phyloP scores from a whole-genome alignment of 371 early-diverging fungal species.

The Blakeslea trispora region DNA sequence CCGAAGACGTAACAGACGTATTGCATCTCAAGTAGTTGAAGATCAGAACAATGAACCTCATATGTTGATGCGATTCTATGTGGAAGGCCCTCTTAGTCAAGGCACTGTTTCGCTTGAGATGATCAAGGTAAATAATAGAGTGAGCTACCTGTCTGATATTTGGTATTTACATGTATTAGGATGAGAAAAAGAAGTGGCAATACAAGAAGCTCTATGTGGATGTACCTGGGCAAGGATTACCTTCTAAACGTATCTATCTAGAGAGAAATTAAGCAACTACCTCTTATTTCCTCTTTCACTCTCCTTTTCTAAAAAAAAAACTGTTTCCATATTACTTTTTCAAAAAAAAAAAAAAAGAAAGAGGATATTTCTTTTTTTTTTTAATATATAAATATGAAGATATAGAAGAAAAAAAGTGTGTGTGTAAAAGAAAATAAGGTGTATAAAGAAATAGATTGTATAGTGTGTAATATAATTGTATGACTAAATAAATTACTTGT shows the following conservation, averaged over 20 bases:
- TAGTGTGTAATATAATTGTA: neutral
- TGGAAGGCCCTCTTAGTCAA: slow-evolving; percentile 49
- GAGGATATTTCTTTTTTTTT: neutral
- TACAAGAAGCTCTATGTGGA: slow-evolving; percentile 56
- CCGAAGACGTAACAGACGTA: slow-evolving; percentile 48
- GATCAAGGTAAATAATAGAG: slow-evolving; percentile 46
- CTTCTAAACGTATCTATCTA: slow-evolving; percentile 27
- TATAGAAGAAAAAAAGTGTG: no score
- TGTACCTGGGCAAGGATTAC: slow-evolving; percentile 46
- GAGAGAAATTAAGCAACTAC: slow-evolving; percentile 18
- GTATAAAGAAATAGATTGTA: neutral
- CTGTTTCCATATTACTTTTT: no score
- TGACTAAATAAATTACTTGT: slow-evolving; percentile 44
- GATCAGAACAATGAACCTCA: slow-evolving; percentile 44
- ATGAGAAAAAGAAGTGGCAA: slow-evolving; percentile 48
- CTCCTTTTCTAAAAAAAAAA: no score
- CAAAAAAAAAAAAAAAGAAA: slow-evolving; percentile 4
- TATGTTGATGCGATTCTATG: slow-evolving; percentile 54
- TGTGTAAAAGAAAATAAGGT: neutral
- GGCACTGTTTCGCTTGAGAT: slow-evolving; percentile 53
- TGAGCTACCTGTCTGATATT: neutral
- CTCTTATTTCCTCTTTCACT: no score
- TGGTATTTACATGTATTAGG: slow-evolving; percentile 13
- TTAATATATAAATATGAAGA: no score
- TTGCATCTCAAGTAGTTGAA: slow-evolving; percentile 42